Base-by-base conservation (phyloP, 176 grass and related monocot genomes). In the Alloteropsis semialata region DNA sequence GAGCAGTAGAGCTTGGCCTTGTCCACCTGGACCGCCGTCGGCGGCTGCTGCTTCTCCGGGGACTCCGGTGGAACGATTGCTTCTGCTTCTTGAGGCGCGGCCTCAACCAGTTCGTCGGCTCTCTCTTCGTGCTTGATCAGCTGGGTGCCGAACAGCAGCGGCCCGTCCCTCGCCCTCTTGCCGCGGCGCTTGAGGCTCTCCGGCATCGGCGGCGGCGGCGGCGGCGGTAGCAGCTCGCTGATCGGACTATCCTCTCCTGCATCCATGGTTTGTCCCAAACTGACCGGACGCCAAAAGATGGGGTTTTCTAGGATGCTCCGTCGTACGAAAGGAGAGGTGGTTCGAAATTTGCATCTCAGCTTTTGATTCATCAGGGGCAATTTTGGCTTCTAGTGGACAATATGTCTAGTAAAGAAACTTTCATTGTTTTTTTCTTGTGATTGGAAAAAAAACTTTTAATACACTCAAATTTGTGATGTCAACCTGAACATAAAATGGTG, bases 1-100 rank as follows among this genome's bases (percentile, higher is more conserved):
- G 71, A 74, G 18, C 71, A 74, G 71, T 33, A 50, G 28, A 74
- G 71, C 71, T 50, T 53, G 71, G 28, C 4, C 46, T 54, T 74
- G 29, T 50, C 71, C 46, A 74, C 45, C 28, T 34, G 71, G 14
- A 55, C 19, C 18, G 72, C 17, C 17, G 45, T 16, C 19, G 49
- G 8, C 69, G 24, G 12, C 28, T 28, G 67, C 67, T 45, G 38
- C 67, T 28, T 70, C 3, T 70, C 72, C 30, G 72, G 49, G 2
- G 72, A 21, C 19, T 37, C 48, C 4, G 19, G 37, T n/a, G 46
- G 21, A 18, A 21, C 45, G 69, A 32, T 6, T 10, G 43, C 72
- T 74, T 33, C 72, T 21, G 4, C 30, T 51, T 30, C 72, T 4
- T 55, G 48, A 6, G 72, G 72, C 15, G 72, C 1, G 6, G 72